Base-by-base conservation (phyloP, 1,139 yeast genomes). In the Yamadazyma aaseri region DNA sequence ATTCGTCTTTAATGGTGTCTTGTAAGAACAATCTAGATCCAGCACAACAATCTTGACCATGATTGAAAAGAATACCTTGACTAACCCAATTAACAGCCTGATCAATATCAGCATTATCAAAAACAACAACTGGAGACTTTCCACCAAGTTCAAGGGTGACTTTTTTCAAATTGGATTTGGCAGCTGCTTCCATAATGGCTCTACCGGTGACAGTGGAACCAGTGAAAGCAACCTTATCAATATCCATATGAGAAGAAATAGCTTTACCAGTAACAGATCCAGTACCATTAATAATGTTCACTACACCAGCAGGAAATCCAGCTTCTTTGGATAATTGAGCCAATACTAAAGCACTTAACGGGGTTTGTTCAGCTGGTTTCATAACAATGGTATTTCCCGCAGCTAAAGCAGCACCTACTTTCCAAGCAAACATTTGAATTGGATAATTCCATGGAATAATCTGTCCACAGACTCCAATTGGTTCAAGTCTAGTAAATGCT, bases 131-230 rank as follows among this genome's bases (percentile, higher is more conserved):
- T 47, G 87, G 89, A 12, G 92, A 81, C 56, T 89, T 89, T 40
- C 97, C 97, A 44, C 97, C 97, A 51, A 94, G 81, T 63, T 89
- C 97, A 49, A 89, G 63, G 13, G 92, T 77, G 18, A 84, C 81
- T 6, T 86, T 86, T 60, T 86, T 86, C 54, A 69, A 52, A 49
- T 67, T 67, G 17, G 58, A 43, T 12, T 53, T 53, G 20, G 66
- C 61, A 41, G 61, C 58, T 20, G 54, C 49, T 46, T 56, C 55
- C 66, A 60, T 60, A 36, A 62, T 54, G 38, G 36, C 36, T 40
- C 56, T 56, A 40, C 67, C 67, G 16, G 61, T 56, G 21, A 64
- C 57, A 17, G 67, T 60, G 11, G 66, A 60, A 24, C 67, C 67
- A 21, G 67, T 62, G 26, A 36, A 36, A 3, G 39, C 66, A 39